Conservation (phyloP, 139 green algal genomes). For the Chlorokybus atmophyticus region DNA sequence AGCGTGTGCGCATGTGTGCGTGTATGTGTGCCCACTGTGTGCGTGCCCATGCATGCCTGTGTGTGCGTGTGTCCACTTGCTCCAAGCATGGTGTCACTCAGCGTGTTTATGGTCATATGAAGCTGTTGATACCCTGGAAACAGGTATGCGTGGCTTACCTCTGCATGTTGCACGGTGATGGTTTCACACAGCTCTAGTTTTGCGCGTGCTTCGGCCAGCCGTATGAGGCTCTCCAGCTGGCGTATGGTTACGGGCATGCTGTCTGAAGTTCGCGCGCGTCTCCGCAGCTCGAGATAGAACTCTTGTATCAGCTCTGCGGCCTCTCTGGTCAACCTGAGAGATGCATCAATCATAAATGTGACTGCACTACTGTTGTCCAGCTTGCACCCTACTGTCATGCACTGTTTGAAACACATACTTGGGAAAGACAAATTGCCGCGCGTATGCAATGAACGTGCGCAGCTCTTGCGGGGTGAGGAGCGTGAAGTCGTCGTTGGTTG, state of each 20-base stretch:
- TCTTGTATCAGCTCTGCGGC: slow-evolving; percentile 37
- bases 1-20: too few species aligned
- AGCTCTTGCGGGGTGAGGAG: slow-evolving; percentile 57
- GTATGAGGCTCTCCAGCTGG: slow-evolving; percentile 82
- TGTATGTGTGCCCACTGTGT: too few species aligned
- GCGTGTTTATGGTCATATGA: too few species aligned
- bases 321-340: slow-evolving; percentile 41
- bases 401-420: slow-evolving; percentile 7
- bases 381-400: neutral
- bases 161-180: slow-evolving; percentile 38
- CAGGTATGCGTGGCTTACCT: too few species aligned
- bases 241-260: slow-evolving; percentile 40
- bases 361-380: neutral
- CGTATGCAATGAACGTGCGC: slow-evolving; percentile 84
- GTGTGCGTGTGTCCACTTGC: too few species aligned
- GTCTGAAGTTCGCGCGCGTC: neutral
- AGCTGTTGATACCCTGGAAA: too few species aligned
- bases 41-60: too few species aligned
- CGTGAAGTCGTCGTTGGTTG: neutral
- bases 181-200: slow-evolving; percentile 59
- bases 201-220: slow-evolving; percentile 76
- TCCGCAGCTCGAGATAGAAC: slow-evolving; percentile 60
- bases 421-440: slow-evolving; percentile 56
- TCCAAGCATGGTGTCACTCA: too few species aligned
- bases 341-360: slow-evolving; percentile 3